Percentiles rank a stretch among this genome's conserved stretches.
Evolutionary conservation across 1,284 basidiomycete species (phyloP).

Genomic region (Ceratobasidium sp.): DNA sequence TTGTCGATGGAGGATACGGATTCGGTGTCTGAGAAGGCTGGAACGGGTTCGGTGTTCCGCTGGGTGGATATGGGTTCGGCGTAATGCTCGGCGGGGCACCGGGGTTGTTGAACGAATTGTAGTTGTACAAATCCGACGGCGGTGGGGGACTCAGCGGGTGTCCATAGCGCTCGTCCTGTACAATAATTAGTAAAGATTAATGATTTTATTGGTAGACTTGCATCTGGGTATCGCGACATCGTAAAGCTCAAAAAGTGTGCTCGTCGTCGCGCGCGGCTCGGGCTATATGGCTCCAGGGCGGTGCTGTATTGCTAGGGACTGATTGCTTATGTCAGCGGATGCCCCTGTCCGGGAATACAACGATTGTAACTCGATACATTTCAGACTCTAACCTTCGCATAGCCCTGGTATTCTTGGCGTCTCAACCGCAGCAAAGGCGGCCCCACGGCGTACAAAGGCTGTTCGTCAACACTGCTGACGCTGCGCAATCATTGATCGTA

Average conservation of each 20-base stretch:
- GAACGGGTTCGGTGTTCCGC: conserved; percentile 13
- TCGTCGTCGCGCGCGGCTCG: conserved; percentile 15
- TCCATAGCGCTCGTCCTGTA: conserved; percentile 34
- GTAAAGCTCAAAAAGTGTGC: background rate
- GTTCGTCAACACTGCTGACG: no score
- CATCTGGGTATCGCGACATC: conserved; percentile 40
- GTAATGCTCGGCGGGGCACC: conserved; percentile 18
- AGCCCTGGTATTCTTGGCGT: no score
- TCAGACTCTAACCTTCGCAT: no score
- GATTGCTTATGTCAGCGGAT: conserved; percentile 1
- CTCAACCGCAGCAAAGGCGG: no score
- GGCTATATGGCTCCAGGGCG: conserved; percentile 36
- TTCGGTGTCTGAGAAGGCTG: background rate
- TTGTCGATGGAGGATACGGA: conserved; percentile 11
- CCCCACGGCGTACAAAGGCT: no score
- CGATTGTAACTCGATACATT: no score
- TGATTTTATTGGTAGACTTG: background rate
- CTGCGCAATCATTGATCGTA: no score
- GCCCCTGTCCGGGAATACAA: background rate
- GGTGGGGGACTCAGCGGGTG: conserved; percentile 36
- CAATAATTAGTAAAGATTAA: background rate
- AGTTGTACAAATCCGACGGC: conserved; percentile 30
- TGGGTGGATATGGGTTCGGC: conserved; percentile 20
- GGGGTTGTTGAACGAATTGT: conserved; percentile 32
- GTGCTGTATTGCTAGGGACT: conserved; percentile 14